phyloP scores from a whole-genome alignment of 2,329 filamentous ascomycete species.

The Colletotrichum acutatum region DNA sequence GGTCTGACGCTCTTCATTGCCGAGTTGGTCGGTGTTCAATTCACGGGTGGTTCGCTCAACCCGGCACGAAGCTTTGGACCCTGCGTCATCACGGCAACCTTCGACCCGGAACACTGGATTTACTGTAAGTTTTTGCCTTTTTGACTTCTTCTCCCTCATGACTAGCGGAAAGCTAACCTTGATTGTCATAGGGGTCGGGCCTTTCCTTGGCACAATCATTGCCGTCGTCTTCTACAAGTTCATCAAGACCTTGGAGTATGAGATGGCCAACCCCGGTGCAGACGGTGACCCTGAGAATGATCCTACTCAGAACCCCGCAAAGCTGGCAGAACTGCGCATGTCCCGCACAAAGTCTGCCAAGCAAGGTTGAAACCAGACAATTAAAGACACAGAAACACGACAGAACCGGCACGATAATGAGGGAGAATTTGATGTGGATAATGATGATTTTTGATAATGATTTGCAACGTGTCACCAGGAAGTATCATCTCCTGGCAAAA shows the following conservation, averaged over 20 bases:
- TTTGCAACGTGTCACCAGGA: background rate
- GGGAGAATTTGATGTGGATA: constrained; percentile 12
- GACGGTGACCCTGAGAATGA: constrained; percentile 56
- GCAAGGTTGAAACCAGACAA: constrained; percentile 9
- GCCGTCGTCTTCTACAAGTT: constrained; percentile 51
- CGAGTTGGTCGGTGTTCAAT: constrained; percentile 58
- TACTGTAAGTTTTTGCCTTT: constrained; percentile 50
- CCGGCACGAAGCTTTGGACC: constrained; percentile 59
- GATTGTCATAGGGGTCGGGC: constrained; percentile 45
- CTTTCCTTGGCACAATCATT: constrained; percentile 46
- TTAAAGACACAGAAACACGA: background rate
- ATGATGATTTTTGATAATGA: constrained; percentile 21
- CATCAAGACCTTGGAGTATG: constrained; percentile 53
- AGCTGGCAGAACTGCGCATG: constrained; percentile 42
- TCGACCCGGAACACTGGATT: constrained; percentile 59
- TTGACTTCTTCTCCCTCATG: constrained; percentile 35
- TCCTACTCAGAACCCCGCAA: constrained; percentile 56
- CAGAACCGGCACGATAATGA: constrained; percentile 20
- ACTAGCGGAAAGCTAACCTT: constrained; percentile 15
- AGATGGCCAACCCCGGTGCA: constrained; percentile 59
- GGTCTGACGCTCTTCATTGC: constrained; percentile 58
- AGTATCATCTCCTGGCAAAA: background rate
- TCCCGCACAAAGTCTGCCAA: constrained; percentile 28
- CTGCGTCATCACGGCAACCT: constrained; percentile 53
- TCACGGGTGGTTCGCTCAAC: constrained; percentile 60